Evolutionary conservation across 345 rosid genomes (phyloP).

Genomic region (Mercurialis annua): DNA sequence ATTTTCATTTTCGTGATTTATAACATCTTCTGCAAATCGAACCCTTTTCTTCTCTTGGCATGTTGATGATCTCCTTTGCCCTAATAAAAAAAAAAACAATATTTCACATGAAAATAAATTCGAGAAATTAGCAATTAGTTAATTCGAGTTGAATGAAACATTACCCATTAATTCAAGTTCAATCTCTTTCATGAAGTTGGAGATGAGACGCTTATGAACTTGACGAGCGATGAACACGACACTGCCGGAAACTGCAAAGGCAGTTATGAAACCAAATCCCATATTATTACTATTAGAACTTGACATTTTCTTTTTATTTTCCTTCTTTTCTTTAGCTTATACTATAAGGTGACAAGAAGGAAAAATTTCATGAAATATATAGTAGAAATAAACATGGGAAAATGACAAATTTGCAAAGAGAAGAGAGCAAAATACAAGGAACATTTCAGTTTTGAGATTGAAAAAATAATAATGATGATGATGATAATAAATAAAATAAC

Average conservation of each 20-base stretch:
- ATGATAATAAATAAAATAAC: neutral
- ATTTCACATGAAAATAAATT: neutral
- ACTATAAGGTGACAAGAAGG: neutral
- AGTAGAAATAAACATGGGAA: neutral
- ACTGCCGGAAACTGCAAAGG: conserved; percentile 74
- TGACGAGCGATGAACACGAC: conserved; percentile 61
- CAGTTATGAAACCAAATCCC: conserved; percentile 60
- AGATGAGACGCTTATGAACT: conserved; percentile 63
- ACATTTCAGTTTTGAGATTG: neutral
- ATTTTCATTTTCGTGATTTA: conserved; percentile 66
- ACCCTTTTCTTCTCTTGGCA: conserved; percentile 51
- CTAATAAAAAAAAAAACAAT: conserved; percentile 3
- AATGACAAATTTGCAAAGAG: neutral
- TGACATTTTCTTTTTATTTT: conserved; percentile 38
- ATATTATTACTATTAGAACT: conserved; percentile 17
- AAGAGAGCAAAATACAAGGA: conserved; percentile 1
- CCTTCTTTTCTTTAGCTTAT: neutral
- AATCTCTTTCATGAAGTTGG: conserved; percentile 61
- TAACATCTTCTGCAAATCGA: conserved; percentile 73
- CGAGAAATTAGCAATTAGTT: neutral
- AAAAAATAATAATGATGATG: neutral
- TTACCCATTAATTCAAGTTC: conserved; percentile 57
- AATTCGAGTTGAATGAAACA: neutral
- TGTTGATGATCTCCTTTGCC: conserved; percentile 18
- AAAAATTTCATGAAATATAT: neutral